Evolutionary conservation across 208 protist genomes (phyloP).

Genomic region (Phytomonas francai): DNA sequence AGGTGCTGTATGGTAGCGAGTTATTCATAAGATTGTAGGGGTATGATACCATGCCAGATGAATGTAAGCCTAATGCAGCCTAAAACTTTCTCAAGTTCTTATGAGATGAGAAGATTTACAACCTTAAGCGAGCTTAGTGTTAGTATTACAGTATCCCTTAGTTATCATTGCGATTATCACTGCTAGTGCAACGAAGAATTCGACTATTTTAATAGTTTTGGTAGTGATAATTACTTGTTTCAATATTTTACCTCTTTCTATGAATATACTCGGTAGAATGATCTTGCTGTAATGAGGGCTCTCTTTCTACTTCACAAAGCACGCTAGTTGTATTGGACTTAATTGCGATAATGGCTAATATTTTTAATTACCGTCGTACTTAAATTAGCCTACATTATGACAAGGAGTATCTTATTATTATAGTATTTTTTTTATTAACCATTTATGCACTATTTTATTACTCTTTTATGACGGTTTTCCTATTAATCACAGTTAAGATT

Average conservation of each 20-base stretch:
- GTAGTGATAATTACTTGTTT: neutral
- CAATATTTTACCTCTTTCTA: neutral
- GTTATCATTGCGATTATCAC: neutral
- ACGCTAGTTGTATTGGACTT: neutral
- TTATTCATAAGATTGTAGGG: neutral
- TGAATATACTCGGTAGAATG: too few species aligned
- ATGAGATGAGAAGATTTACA: neutral
- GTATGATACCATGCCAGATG: neutral
- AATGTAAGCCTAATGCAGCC: neutral
- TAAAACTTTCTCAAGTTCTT: neutral
- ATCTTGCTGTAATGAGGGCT: neutral
- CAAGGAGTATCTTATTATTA: neutral
- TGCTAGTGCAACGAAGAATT: neutral
- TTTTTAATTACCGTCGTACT: neutral
- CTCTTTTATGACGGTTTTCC: neutral
- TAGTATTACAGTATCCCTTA: neutral
- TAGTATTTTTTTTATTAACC: neutral
- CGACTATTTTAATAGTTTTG: neutral
- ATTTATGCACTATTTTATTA: neutral
- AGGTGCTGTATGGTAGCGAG: neutral
- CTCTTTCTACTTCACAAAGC: neutral
- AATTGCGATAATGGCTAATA: neutral
- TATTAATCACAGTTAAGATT: slow-evolving; percentile 2
- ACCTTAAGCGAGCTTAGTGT: neutral
- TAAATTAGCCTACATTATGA: neutral